A percentile compares a stretch with the other conserved stretches of the same genome.
Evolutionary conservation across 306 rosid genomes (phyloP).

Genomic region (Echinosophora koreensis): DNA sequence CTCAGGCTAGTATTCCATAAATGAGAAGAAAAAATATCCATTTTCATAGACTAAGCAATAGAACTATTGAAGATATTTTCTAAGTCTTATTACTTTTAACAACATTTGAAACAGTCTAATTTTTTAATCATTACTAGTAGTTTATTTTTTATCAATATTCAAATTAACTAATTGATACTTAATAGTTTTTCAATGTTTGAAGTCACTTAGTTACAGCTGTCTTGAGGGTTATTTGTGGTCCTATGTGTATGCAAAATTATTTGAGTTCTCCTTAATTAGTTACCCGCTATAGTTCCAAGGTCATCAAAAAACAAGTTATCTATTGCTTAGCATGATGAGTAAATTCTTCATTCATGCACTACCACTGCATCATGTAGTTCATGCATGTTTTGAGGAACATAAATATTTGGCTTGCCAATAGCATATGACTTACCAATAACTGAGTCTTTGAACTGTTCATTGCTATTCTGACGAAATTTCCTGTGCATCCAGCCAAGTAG

Average conservation of each 20-base stretch:
- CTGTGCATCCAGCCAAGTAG: conserved; percentile 98
- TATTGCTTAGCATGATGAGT: not conserved
- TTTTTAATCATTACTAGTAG: not conserved
- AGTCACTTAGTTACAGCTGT: not conserved
- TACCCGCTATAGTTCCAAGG: not conserved
- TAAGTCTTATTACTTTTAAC: not conserved
- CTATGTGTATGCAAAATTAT: conserved; percentile 10
- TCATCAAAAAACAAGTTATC: conserved; percentile 15
- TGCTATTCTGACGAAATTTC: conserved; percentile 83
- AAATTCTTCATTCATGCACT: conserved; percentile 2
- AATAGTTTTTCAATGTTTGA: conserved; percentile 8
- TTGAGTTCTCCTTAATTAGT: not conserved
- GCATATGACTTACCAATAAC: conserved; percentile 72
- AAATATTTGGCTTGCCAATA: conserved; percentile 19
- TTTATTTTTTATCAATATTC: conserved; percentile 19
- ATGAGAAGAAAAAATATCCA: not conserved
- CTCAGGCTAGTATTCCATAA: conserved; percentile 30
- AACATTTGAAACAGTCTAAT: not conserved
- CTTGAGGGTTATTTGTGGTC: conserved; percentile 19
- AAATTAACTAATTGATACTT: not conserved
- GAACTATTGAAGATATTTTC: conserved; percentile 2
- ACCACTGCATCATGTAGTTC: conserved; percentile 2
- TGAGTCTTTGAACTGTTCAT: conserved; percentile 75
- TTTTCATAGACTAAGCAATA: not conserved
- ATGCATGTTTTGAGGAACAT: conserved; percentile 28